Evolutionary conservation across 495 filamentous ascomycete genomes (phyloP).

Genomic region (Aspergillus hancockii): DNA sequence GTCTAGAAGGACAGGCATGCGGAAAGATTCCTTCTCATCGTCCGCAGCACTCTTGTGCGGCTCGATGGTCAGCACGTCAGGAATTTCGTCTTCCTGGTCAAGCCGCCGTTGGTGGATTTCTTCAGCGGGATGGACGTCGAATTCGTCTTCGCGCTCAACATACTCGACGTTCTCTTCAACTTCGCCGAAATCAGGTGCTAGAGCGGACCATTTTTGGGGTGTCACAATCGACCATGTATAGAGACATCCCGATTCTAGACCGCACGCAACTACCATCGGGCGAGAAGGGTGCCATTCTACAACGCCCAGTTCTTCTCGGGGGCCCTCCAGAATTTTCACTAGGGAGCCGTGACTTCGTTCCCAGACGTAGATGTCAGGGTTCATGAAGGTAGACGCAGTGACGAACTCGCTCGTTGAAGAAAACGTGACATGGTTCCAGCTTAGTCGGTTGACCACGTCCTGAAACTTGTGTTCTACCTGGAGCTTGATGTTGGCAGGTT

Average conservation of each 20-base stretch:
- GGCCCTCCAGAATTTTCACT: conserved; percentile 93
- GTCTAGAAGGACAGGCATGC: conserved; percentile 85
- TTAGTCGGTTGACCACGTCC: conserved; percentile 90
- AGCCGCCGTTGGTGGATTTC: conserved; percentile 89
- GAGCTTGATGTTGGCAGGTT: conserved; percentile 63
- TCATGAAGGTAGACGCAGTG: conserved; percentile 91
- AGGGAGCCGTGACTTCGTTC: conserved; percentile 90
- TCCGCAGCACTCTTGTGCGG: conserved; percentile 55
- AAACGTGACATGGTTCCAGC: conserved; percentile 96
- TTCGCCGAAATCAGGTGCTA: conserved; percentile 95
- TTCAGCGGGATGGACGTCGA: conserved; percentile 94
- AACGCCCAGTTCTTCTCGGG: conserved; percentile 89
- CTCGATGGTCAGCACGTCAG: conserved; percentile 82
- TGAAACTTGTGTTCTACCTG: conserved; percentile 98
- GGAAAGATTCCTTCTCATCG: conserved; percentile 63
- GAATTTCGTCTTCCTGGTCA: conserved; percentile 84
- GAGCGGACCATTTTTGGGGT: conserved; percentile 92
- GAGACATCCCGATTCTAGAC: conserved; percentile 83
- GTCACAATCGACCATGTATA: conserved; percentile 92
- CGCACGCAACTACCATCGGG: conserved; percentile 86
- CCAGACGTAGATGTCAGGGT: conserved; percentile 98
- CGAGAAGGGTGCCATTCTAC: conserved; percentile 95
- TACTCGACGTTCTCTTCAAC: conserved; percentile 99
- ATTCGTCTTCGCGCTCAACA: conserved; percentile 92
- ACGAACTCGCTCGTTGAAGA: conserved; percentile 86